These are phyloP conservation scores for Chaetomium tenue DNA, from an alignment of 495 filamentous ascomycete genomes.

Conservation along the genomic window DNA sequence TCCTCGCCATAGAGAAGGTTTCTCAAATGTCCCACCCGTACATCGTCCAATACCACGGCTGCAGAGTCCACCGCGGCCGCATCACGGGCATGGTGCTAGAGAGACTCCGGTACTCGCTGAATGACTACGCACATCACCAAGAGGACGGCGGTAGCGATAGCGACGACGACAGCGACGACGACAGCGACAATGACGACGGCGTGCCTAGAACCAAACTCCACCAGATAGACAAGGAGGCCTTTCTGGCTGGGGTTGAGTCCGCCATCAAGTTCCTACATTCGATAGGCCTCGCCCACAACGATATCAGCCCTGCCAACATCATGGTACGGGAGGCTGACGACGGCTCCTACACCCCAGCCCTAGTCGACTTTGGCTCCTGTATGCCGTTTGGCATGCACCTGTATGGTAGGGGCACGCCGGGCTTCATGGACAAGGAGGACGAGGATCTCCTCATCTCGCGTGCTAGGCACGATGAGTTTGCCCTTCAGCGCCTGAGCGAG, in stretches of 20 bases:
- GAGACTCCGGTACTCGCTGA: neutral
- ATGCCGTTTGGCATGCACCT: neutral
- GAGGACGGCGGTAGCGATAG: too few species aligned
- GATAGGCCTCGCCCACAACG: neutral
- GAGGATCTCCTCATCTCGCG: neutral
- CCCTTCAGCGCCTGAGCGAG: neutral
- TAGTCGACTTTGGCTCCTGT: neutral
- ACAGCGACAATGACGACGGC: too few species aligned
- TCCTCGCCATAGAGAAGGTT: too few species aligned
- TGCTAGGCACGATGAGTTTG: neutral
- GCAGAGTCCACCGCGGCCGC: neutral
- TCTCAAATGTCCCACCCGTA: neutral
- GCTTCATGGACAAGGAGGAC: neutral
- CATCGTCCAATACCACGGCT: conserved; percentile 5
- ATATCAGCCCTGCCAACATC: neutral
- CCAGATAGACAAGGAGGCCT: neutral
- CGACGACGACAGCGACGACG: too few species aligned
- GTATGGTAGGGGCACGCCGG: neutral
- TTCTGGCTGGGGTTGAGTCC: neutral
- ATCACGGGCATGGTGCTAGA: neutral
- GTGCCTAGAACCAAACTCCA: neutral
- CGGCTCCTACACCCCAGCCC: neutral
- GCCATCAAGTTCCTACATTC: neutral
- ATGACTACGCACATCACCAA: neutral
- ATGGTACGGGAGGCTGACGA: neutral